A percentile compares a stretch with the other conserved stretches of the same genome.
Conservation (phyloP, 306 rosid genomes). For the Glycine latifolia region DNA sequence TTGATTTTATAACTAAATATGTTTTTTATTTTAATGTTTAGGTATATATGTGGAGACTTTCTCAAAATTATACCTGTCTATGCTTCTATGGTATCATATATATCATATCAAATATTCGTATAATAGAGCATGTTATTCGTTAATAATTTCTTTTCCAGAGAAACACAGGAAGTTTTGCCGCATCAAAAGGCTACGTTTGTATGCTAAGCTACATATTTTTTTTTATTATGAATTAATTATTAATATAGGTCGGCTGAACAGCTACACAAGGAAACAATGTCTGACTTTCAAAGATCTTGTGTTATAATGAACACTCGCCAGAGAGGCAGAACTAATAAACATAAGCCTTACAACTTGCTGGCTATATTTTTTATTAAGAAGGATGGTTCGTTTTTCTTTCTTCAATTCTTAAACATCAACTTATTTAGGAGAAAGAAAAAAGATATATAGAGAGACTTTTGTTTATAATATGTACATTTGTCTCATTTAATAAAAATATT, state of each 20-base stretch:
- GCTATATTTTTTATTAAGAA: neutral
- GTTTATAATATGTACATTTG: no score
- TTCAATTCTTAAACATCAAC: neutral
- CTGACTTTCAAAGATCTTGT: slow-evolving; percentile 22
- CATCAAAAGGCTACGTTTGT: neutral
- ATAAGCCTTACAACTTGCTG: neutral
- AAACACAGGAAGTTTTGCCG: neutral
- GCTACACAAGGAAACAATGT: slow-evolving; percentile 27
- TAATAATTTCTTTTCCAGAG: neutral
- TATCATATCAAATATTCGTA: no score
- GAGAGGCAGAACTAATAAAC: neutral
- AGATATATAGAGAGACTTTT: no score
- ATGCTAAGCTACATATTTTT: neutral
- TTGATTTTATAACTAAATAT: neutral
- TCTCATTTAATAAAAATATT: no score
- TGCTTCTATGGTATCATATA: neutral
- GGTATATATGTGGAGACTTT: neutral
- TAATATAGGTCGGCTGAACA: slow-evolving; percentile 40
- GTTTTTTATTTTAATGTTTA: neutral
- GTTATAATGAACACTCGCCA: slow-evolving; percentile 7
- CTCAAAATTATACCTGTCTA: neutral
- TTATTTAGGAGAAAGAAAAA: neutral
- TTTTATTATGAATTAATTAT: neutral
- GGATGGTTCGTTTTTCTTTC: neutral
- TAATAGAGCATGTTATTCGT: neutral